Conservation (phyloP, 768 basidiomycete species). For the Tricholoma flavovirens region DNA sequence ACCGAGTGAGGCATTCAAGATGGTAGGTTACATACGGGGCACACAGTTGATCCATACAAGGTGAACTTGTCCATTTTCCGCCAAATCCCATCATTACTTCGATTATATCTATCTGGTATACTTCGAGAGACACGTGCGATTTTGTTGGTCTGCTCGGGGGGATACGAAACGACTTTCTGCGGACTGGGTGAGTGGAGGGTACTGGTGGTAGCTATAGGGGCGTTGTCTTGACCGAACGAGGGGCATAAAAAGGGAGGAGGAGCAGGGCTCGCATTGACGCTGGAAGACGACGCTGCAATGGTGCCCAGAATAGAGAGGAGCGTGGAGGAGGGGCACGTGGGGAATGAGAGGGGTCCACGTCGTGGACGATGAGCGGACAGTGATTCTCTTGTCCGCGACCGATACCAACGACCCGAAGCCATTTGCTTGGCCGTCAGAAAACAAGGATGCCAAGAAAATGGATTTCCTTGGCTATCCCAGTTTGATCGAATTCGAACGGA, state of each 20-base stretch:
- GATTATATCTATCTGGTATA: constrained; percentile 52
- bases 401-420: constrained; percentile 22
- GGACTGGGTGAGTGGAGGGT: constrained; percentile 6
- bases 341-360: constrained; percentile 12
- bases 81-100: constrained; percentile 54
- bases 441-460: constrained; percentile 35
- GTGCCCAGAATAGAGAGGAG: constrained; percentile 53
- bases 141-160: constrained; percentile 13
- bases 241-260: constrained; percentile 65
- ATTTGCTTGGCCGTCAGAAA: constrained; percentile 49
- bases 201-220: not conserved
- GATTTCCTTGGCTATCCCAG: constrained; percentile 16
- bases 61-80: constrained; percentile 49
- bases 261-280: constrained; percentile 43
- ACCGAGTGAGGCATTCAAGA: not conserved
- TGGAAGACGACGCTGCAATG: constrained; percentile 42
- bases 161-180: constrained; percentile 7
- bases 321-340: constrained; percentile 40
- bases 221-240: constrained; percentile 25
- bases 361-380: constrained; percentile 7
- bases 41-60: constrained; percentile 66
- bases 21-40: constrained; percentile 37
- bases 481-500: constrained; percentile 2
- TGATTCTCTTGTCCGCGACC: constrained; percentile 2
- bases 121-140: constrained; percentile 12